A percentile compares a stretch with the other conserved stretches of the same genome.
Conservation (phyloP, 1,284 basidiomycete genomes). For the Stereum hirsutum region DNA sequence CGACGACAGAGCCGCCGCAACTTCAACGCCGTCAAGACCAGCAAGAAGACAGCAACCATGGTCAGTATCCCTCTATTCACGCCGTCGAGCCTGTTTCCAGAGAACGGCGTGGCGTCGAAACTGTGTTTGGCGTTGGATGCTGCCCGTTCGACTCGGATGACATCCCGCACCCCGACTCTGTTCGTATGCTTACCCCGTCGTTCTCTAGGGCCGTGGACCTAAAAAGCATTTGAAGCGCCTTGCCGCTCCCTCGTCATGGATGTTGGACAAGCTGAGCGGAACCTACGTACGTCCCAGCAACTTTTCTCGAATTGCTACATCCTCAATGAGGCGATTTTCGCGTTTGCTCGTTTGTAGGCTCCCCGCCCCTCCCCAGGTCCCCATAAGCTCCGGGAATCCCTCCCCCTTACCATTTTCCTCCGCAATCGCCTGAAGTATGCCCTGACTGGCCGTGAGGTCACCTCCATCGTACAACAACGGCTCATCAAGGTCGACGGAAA, state of each 20-base stretch:
- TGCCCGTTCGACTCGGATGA: constrained; percentile 20
- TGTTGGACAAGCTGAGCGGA: constrained; percentile 98
- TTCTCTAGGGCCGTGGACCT: constrained; percentile 84
- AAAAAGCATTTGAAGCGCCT: constrained; percentile 99
- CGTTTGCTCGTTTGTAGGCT: constrained; percentile 43
- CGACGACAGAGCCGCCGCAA: too few species aligned
- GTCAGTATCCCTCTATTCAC: too few species aligned
- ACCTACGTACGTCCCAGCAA: constrained; percentile 82
- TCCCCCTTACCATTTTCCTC: constrained; percentile 91
- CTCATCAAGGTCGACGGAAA: constrained; percentile 99
- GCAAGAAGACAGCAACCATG: too few species aligned
- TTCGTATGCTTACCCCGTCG: constrained; percentile 1
- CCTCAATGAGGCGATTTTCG: background rate
- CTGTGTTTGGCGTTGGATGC: too few species aligned
- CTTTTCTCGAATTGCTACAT: too few species aligned
- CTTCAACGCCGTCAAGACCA: too few species aligned
- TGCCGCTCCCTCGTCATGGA: constrained; percentile 97
- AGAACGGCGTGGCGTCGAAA: too few species aligned
- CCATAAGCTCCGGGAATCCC: constrained; percentile 97
- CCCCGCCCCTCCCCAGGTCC: constrained; percentile 96
- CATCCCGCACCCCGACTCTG: constrained; percentile 10
- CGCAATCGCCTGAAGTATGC: constrained; percentile 99
- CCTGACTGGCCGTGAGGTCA: constrained; percentile 93
- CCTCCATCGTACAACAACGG: constrained; percentile 91
- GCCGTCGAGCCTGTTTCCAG: too few species aligned